phyloP scores from a whole-genome alignment of 192 early-diverging fungal species.

The Mortierella claussenii region DNA sequence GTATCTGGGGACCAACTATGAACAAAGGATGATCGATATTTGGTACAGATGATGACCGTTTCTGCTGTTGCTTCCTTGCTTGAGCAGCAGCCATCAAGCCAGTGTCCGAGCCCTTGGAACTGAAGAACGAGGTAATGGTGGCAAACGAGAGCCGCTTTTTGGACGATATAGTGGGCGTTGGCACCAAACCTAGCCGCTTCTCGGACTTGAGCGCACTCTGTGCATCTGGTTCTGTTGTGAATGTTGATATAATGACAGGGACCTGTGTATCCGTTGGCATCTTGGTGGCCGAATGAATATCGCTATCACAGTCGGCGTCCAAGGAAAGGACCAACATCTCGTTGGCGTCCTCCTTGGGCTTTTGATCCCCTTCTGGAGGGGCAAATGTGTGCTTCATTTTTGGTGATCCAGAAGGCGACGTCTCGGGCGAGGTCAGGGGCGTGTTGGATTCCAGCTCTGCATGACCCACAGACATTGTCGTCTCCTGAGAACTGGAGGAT shows the following conservation, averaged over 20 bases:
- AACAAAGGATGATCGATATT: slow-evolving; percentile 27
- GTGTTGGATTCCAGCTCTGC: slow-evolving; percentile 11
- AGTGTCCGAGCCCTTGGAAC: slow-evolving; percentile 5
- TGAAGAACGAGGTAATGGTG: slow-evolving; percentile 44
- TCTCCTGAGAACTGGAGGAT: slow-evolving; percentile 34
- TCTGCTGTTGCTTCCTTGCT: slow-evolving; percentile 22
- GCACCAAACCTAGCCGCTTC: slow-evolving; percentile 18
- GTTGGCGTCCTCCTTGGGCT: no score
- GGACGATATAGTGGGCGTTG: slow-evolving; percentile 6
- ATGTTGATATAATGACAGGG: no score
- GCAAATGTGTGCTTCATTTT: slow-evolving; percentile 11
- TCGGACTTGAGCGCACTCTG: background rate
- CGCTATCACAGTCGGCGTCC: no score
- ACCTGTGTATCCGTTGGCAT: no score
- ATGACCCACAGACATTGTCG: slow-evolving; percentile 17
- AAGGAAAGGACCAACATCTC: no score
- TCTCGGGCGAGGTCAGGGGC: slow-evolving; percentile 36
- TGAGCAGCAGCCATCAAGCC: background rate
- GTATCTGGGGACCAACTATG: slow-evolving; percentile 16
- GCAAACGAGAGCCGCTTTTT: slow-evolving; percentile 49
- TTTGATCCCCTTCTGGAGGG: background rate
- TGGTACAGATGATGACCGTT: slow-evolving; percentile 36
- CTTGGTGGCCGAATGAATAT: no score
- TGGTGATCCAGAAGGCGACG: slow-evolving; percentile 38
- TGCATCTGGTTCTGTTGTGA: no score